phyloP scores from a whole-genome alignment of 768 basidiomycete genomes.

The Pleurotus cornucopiae region DNA sequence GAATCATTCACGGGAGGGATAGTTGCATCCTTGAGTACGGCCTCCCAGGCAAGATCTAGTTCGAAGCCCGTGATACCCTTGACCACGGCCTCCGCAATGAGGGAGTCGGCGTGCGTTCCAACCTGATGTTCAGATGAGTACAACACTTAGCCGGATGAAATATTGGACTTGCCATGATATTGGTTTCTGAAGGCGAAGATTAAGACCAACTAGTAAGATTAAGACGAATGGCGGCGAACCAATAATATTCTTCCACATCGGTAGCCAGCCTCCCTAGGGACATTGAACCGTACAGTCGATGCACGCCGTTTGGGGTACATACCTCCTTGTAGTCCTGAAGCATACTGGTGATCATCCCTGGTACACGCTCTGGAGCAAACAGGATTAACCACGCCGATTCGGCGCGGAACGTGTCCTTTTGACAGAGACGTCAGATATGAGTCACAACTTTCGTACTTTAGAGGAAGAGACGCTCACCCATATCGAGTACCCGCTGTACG shows the following conservation, averaged over 20 bases:
- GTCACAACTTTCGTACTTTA: background rate
- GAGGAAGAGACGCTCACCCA: slow-evolving; percentile 42
- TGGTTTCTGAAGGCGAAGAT: slow-evolving; percentile 47
- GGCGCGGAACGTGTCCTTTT: slow-evolving; percentile 72
- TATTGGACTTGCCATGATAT: slow-evolving; percentile 59
- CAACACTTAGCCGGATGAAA: background rate
- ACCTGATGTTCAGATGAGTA: slow-evolving; percentile 33
- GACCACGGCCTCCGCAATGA: slow-evolving; percentile 64
- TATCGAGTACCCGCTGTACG: slow-evolving; percentile 76
- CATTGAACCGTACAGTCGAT: background rate
- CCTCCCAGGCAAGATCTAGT: slow-evolving; percentile 59
- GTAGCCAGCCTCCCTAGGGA: slow-evolving; percentile 68
- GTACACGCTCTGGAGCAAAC: slow-evolving; percentile 67
- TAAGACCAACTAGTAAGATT: background rate
- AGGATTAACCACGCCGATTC: slow-evolving; percentile 76
- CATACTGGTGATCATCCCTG: slow-evolving; percentile 76
- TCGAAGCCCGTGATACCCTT: slow-evolving; percentile 66
- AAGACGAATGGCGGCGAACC: slow-evolving; percentile 26
- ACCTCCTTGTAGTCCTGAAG: slow-evolving; percentile 71
- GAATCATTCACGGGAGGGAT: slow-evolving; percentile 55
- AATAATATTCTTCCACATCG: slow-evolving; percentile 87
- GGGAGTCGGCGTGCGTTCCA: slow-evolving; percentile 74
- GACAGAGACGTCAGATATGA: background rate
- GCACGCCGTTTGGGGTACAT: slow-evolving; percentile 12
- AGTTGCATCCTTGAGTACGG: slow-evolving; percentile 69